Percentiles rank a stretch among this genome's conserved stretches.
phyloP scores from a whole-genome alignment of 176 grass and related monocot species.

The Hordeum marinum region DNA sequence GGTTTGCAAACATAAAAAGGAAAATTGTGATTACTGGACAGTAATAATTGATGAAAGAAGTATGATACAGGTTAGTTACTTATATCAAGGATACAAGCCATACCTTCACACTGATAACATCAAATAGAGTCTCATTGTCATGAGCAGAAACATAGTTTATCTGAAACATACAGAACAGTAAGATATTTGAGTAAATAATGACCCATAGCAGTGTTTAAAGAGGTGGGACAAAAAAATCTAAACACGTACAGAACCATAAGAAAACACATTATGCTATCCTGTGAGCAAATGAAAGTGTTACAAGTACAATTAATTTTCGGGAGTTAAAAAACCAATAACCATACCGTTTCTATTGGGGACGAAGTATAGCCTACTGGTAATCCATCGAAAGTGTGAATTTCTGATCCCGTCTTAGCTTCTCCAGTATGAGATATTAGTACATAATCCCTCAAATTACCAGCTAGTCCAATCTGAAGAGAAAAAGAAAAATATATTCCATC shows the following conservation, averaged over 20 bases:
- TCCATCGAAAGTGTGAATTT: slow-evolving; percentile 67
- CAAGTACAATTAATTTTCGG: neutral
- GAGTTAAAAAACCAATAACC: neutral
- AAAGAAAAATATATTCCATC: neutral
- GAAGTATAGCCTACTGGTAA: slow-evolving; percentile 71
- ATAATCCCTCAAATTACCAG: slow-evolving; percentile 80
- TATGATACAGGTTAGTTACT: neutral
- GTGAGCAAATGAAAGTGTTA: neutral
- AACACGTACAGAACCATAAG: neutral
- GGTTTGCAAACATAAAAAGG: neutral
- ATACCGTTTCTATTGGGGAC: slow-evolving; percentile 71
- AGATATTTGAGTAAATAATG: slow-evolving; percentile 1
- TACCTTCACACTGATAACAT: slow-evolving; percentile 95
- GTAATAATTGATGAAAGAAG: neutral
- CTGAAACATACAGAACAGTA: slow-evolving; percentile 41
- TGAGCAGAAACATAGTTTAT: slow-evolving; percentile 96
- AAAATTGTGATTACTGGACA: neutral
- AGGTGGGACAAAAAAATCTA: neutral
- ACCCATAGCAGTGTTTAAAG: neutral
- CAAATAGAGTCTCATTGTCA: slow-evolving; percentile 95
- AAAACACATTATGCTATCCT: neutral
- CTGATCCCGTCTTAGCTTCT: slow-evolving; percentile 73
- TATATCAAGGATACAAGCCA: neutral
- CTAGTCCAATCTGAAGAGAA: slow-evolving; percentile 69
- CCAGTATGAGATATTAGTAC: slow-evolving; percentile 60